Evolutionary conservation across 306 rosid species (phyloP).

Genomic region (Echinosophora koreensis): DNA sequence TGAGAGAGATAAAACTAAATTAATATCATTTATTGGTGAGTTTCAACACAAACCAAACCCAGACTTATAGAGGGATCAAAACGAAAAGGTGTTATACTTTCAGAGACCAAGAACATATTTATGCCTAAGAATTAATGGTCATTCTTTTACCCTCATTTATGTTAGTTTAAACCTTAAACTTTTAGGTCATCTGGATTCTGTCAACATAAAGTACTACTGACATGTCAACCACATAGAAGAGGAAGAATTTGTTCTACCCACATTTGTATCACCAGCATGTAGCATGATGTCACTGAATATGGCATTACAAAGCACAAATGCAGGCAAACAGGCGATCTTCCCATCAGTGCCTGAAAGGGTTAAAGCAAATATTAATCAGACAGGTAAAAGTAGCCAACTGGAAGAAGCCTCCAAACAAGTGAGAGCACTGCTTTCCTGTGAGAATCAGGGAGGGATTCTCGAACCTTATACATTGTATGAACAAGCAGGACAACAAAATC

Average conservation of each 20-base stretch:
- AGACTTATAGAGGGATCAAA: neutral
- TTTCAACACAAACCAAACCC: too few relatives aligned
- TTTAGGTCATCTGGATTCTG: neutral
- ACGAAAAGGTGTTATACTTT: neutral
- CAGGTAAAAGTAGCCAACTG: constrained; percentile 13
- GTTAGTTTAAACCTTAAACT: neutral
- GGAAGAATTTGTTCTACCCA: constrained; percentile 45
- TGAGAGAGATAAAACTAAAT: too few relatives aligned
- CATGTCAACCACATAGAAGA: constrained; percentile 19
- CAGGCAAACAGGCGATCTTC: constrained; percentile 68
- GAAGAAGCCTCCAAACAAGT: constrained; percentile 19
- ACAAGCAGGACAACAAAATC: neutral
- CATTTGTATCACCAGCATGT: constrained; percentile 68
- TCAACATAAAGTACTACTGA: constrained; percentile 28
- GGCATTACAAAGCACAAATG: constrained; percentile 73
- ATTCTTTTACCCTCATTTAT: neutral
- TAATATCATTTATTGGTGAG: too few relatives aligned
- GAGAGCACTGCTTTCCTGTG: neutral
- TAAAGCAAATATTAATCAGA: constrained; percentile 29
- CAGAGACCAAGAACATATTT: neutral
- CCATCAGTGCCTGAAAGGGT: constrained; percentile 81
- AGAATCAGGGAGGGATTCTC: constrained; percentile 25
- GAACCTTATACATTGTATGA: neutral
- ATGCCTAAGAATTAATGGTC: neutral
- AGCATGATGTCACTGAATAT: constrained; percentile 78